Evolutionary conservation across 2,329 filamentous ascomycete species (phyloP).

Genomic region (Ascochyta fabae): DNA sequence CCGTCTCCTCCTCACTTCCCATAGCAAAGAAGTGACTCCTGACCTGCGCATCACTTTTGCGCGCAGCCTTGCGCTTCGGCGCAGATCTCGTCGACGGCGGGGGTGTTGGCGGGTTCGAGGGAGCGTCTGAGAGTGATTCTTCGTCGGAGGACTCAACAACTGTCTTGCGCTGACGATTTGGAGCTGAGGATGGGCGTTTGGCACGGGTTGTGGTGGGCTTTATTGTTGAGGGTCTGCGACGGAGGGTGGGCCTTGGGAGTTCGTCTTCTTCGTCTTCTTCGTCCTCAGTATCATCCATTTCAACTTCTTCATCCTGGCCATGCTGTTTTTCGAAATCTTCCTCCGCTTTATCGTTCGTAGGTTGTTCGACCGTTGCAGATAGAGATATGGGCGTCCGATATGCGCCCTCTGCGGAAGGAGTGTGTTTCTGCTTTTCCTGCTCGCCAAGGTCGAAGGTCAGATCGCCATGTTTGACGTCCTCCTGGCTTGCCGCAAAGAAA

Average conservation of each 20-base stretch:
- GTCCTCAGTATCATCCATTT: slow-evolving; percentile 27
- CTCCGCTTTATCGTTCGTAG: slow-evolving; percentile 6
- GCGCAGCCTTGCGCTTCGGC: slow-evolving; percentile 35
- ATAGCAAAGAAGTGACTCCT: slow-evolving; percentile 45
- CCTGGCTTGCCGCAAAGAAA: slow-evolving; percentile 49
- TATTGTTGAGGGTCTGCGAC: slow-evolving; percentile 17
- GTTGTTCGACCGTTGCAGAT: slow-evolving; percentile 37
- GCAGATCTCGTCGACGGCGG: slow-evolving; percentile 20
- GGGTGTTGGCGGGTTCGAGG: slow-evolving; percentile 13
- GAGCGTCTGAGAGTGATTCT: slow-evolving; percentile 16
- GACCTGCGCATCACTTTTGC: slow-evolving; percentile 38
- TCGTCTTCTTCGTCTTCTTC: slow-evolving; percentile 47
- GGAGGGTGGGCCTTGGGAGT: slow-evolving; percentile 8
- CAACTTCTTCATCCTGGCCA: background rate
- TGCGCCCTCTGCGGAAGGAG: slow-evolving; percentile 14
- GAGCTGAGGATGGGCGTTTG: slow-evolving; percentile 11
- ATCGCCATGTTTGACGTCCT: slow-evolving; percentile 38
- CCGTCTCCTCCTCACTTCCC: slow-evolving; percentile 42
- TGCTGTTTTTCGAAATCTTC: background rate
- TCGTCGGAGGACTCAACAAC: slow-evolving; percentile 17
- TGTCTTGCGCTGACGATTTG: slow-evolving; percentile 18
- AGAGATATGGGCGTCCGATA: slow-evolving; percentile 47
- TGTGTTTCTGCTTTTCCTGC: slow-evolving; percentile 7
- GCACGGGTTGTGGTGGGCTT: slow-evolving; percentile 4
- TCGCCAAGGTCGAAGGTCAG: slow-evolving; percentile 45